These are phyloP conservation scores for Thraustochytrium striatum DNA, from an alignment of 352 stramenopile genomes.

Conservation along the genomic window DNA sequence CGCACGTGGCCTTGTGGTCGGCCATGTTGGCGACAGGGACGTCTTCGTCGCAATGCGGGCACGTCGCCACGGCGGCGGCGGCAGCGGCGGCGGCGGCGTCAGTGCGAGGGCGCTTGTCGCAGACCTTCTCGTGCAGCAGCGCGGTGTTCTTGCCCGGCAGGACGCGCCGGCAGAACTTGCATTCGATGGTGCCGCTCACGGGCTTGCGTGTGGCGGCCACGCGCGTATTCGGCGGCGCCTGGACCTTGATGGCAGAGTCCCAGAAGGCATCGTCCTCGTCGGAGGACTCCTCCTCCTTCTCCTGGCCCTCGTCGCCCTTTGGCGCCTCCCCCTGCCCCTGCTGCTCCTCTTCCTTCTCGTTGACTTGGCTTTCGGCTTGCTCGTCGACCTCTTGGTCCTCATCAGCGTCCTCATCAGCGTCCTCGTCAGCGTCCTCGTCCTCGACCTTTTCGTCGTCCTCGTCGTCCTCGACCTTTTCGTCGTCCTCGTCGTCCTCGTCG, in stretches of 20 bases:
- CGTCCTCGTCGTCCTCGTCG: background rate
- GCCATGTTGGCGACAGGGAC: background rate
- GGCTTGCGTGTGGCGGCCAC: too few species aligned
- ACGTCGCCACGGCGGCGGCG: too few species aligned
- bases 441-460: background rate
- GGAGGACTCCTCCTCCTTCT: background rate
- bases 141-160: conserved; percentile 38
- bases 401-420: too few species aligned
- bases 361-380: background rate
- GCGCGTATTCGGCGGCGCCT: too few species aligned
- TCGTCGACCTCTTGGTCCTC: background rate
- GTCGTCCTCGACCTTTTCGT: background rate
- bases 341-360: background rate
- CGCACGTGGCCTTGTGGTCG: background rate
- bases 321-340: background rate
- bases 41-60: conserved; percentile 25
- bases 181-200: background rate
- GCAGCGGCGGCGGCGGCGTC: too few species aligned
- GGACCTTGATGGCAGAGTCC: background rate
- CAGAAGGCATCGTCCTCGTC: background rate
- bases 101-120: conserved; percentile 26
- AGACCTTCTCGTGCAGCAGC: conserved; percentile 36
- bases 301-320: background rate
- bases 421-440: conserved; percentile 75
- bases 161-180: conserved; percentile 30